Base-by-base conservation (phyloP, 2,329 filamentous ascomycete species). In the Phialocephala subalpina region DNA sequence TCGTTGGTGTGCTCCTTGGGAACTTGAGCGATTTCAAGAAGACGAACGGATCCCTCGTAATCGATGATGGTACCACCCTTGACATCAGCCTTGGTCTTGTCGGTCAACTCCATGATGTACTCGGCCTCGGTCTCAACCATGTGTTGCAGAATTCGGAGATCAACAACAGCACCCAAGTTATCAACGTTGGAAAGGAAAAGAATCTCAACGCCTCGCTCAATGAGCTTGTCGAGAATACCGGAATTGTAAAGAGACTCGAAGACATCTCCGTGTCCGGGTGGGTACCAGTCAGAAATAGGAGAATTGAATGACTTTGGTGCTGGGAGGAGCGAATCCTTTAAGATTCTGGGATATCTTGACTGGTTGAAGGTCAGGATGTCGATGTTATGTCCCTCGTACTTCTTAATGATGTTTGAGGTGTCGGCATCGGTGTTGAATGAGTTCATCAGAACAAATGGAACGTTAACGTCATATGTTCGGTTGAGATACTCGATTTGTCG, bases 31-130 rank as follows among this genome's bases (percentile, higher is more conserved):
- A 99, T 97, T 86, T 99, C 96, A 61, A 99, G 92, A 73, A 99
- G 91, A 78, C 96, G 94, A 74, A 97, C 95, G 65, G 92, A 94
- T 77, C 95, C 95, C 80, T 99, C 96, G 83, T 97, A 97, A 85
- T 99, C 95, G 78, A 99, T 99, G 81, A 99, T 99, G 81, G 96
- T 99, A 84, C 96, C 96, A 90, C 96, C 96, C 92, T 99, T 99
- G 83, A 99, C 96, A 78, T 99, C 96, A 68, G 96, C 96, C 92
- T 99, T 99, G 83, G 96, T 99, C 94, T 98, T 99, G 88, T 98
- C 97, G 79, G 96, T 99, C 84, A 99, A 84, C 85, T 99, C 96
- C 96, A 99, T 99, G 80, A 99, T 95, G 87, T 99, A 99, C 86
- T 99, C 96, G 60, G 96, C 86, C 78, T 96, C 89, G 78, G 93